Conservation (phyloP, 108 stramenopile genomes). For the Cyclotella cryptica region DNA sequence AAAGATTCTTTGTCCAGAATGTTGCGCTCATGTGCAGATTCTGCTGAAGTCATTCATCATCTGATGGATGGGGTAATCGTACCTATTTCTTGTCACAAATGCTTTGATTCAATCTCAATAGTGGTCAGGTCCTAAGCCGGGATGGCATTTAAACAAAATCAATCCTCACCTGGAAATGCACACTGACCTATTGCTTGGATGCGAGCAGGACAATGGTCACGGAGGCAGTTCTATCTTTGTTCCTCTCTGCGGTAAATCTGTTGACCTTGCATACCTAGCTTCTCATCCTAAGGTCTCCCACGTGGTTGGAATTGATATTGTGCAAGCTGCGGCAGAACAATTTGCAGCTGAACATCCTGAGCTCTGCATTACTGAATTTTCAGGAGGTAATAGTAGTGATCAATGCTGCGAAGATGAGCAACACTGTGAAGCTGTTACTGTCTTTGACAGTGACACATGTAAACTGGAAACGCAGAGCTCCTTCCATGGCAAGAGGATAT, state of each 20-base stretch:
- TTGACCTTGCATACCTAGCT: slow-evolving; percentile 81
- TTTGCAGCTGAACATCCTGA: slow-evolving; percentile 75
- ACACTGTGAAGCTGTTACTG: not conserved
- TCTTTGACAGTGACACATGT: not conserved
- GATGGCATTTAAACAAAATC: slow-evolving; percentile 43
- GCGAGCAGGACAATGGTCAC: not conserved
- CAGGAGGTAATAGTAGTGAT: too few species aligned
- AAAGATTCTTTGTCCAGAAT: slow-evolving; percentile 1
- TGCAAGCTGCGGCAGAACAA: slow-evolving; percentile 72
- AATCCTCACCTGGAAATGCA: slow-evolving; percentile 45
- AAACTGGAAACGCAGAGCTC: not conserved
- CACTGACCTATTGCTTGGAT: slow-evolving; percentile 19
- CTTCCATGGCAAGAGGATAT: slow-evolving; percentile 65
- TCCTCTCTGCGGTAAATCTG: slow-evolving; percentile 89
- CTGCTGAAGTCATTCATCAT: too few species aligned
- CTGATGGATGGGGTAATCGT: too few species aligned
- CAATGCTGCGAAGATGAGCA: not conserved
- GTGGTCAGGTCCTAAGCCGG: slow-evolving; percentile 37
- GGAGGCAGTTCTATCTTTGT: slow-evolving; percentile 59
- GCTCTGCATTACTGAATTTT: slow-evolving; percentile 19
- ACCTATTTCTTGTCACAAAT: too few species aligned
- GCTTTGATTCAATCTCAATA: too few species aligned
- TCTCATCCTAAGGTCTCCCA: slow-evolving; percentile 36
- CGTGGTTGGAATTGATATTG: slow-evolving; percentile 83
- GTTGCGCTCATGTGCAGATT: too few species aligned